Conservation (phyloP, 495 filamentous ascomycete species). For the Aspergillus funiculosus region DNA sequence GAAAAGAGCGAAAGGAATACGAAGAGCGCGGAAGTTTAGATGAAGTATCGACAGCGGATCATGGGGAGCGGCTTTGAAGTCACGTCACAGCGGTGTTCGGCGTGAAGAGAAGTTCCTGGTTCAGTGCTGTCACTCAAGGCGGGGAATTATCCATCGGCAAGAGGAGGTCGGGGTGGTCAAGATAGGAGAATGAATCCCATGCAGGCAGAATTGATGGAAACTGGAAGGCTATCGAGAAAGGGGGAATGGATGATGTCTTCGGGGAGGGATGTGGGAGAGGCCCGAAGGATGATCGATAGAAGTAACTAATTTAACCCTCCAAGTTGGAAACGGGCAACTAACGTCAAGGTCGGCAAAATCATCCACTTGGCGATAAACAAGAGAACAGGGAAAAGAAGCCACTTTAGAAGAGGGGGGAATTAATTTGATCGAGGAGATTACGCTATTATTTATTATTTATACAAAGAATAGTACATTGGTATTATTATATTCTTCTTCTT, state of each 20-base stretch:
- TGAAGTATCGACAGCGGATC: conserved; percentile 1
- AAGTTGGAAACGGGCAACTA: background rate
- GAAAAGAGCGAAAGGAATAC: background rate
- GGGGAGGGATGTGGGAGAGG: conserved; percentile 8
- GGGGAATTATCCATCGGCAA: conserved; percentile 18
- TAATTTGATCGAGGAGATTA: background rate
- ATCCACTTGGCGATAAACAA: conserved; percentile 19
- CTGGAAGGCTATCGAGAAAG: conserved; percentile 4
- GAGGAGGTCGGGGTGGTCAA: conserved; percentile 5
- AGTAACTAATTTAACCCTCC: conserved; percentile 1
- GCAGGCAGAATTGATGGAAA: conserved; percentile 3
- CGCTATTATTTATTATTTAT: background rate
- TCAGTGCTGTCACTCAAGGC: conserved; percentile 13
- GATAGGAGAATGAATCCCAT: background rate
- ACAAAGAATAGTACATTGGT: too few relatives aligned
- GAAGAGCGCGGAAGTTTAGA: background rate
- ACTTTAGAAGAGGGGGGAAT: background rate
- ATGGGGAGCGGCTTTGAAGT: conserved; percentile 10
- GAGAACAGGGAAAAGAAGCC: background rate
- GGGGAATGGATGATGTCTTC: background rate
- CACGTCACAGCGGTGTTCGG: conserved; percentile 5
- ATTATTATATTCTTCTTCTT: background rate
- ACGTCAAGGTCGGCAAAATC: conserved; percentile 19
- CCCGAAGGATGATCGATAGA: conserved; percentile 6
- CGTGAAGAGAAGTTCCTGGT: conserved; percentile 4